Evolutionary conservation across 352 stramenopile species (phyloP), one percentile per base, ranked within the genome.

Genomic region (Phytophthora aleatoria): DNA sequence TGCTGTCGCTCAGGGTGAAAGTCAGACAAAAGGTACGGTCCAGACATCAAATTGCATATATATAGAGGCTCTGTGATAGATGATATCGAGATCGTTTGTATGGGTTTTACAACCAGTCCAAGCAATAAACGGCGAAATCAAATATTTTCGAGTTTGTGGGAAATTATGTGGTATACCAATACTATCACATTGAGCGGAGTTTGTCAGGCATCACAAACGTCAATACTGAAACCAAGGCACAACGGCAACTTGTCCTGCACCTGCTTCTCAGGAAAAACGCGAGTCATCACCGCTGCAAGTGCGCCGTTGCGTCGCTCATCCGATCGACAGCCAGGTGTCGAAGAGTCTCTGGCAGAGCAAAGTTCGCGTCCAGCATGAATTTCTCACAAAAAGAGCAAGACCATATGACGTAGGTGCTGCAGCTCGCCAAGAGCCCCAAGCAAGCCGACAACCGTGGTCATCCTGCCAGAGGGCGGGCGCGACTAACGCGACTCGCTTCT

Each of bases 11-110:
- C 16, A 9, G 10, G 36, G 9, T 11, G 26, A 24, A 41, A 69
- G 52, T 69, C 65, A 73, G 64, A 51, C 47, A 24, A 73, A 65
- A 60, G 47, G 51, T 69, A 61, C 59, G 48, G 64, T 50, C 15
- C 42, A 63, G 12, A n/a, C 10, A n/a, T 41, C n/a, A 26, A 15
- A 5, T 41, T 41, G 12, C 9, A 41, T 3, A 2, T 20, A 20
- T 50, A 41, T 5, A 26, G 1, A 58, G 30, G 26, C 13, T 45
- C 41, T 41, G 5, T 35, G 26, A 50, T 39, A 30, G 0, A 26
- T 38, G 16, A 24, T 60, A 52, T 57, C 38, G 10, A 15, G 8
- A 30, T 39, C 7, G 26, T 52, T 68, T 57, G 31, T 44, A 55
- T 20, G n/a, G 1, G 11, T 52, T 8, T 13, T 0, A 5, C n/a